phyloP scores from a whole-genome alignment of 768 basidiomycete species.

The Sistotremastrum niveocremeum region DNA sequence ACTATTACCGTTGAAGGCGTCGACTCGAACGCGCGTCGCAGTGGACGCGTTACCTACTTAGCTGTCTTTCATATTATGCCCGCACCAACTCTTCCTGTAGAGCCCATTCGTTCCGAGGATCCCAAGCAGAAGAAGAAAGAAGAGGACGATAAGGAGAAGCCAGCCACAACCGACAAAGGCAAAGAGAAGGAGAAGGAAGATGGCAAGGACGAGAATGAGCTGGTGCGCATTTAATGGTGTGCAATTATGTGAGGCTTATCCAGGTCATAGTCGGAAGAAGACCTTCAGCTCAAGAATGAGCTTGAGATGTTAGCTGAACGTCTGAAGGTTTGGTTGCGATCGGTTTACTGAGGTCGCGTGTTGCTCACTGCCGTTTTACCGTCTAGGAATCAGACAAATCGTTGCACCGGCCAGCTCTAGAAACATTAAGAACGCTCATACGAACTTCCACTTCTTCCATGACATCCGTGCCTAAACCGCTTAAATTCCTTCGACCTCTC shows the following conservation, averaged over 20 bases:
- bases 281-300: constrained; percentile 83
- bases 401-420: constrained; percentile 80
- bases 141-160: constrained; percentile 32
- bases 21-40: too few relatives aligned
- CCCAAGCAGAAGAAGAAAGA: constrained; percentile 55
- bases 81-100: constrained; percentile 8
- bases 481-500: constrained; percentile 94
- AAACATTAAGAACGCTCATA: constrained; percentile 86
- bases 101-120: constrained; percentile 54
- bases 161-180: constrained; percentile 43
- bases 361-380: constrained; percentile 6
- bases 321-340: constrained; percentile 50
- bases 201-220: constrained; percentile 42
- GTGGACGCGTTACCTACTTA: not conserved
- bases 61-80: constrained; percentile 2
- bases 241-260: not conserved
- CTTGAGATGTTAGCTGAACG: constrained; percentile 96
- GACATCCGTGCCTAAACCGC: constrained; percentile 97
- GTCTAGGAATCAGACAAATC: constrained; percentile 73
- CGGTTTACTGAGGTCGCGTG: not conserved
- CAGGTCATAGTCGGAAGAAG: constrained; percentile 73
- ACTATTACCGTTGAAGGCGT: too few relatives aligned
- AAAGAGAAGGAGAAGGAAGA: constrained; percentile 33
- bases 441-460: constrained; percentile 95
- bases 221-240: constrained; percentile 40